Evolutionary conservation across 208 protist genomes (phyloP).

Genomic region (Kentomonas sorsogonicus): DNA sequence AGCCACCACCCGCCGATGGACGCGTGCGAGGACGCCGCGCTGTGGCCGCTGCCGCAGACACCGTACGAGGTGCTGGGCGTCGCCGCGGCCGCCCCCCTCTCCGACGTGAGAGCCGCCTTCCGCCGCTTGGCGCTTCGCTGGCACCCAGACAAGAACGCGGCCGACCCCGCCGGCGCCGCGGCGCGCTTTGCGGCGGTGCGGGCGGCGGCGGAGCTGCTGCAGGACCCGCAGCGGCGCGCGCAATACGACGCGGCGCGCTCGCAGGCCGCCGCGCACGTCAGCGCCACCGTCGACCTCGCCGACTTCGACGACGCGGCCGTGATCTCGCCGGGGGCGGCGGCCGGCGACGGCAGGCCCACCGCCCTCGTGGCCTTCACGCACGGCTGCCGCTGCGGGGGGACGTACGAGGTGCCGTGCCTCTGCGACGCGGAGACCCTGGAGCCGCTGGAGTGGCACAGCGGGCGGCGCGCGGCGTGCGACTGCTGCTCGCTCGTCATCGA

Average conservation of each 20-base stretch:
- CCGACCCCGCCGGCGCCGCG: background rate
- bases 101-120: constrained; percentile 63
- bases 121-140: constrained; percentile 51
- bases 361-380: constrained; percentile 57
- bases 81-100: constrained; percentile 20
- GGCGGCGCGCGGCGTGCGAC: constrained; percentile 57
- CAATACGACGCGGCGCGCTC: constrained; percentile 40
- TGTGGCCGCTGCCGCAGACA: constrained; percentile 30
- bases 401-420: constrained; percentile 58
- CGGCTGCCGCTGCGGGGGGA: constrained; percentile 76
- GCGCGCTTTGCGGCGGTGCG: constrained; percentile 51
- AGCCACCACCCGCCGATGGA: background rate
- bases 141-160: constrained; percentile 60
- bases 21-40: background rate
- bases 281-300: constrained; percentile 45
- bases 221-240: constrained; percentile 48
- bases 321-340: constrained; percentile 2
- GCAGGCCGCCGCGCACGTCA: constrained; percentile 41
- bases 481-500: constrained; percentile 74
- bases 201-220: constrained; percentile 58
- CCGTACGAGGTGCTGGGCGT: constrained; percentile 64
- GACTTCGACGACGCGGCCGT: constrained; percentile 44
- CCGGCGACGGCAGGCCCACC: too few relatives aligned
- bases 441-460: constrained; percentile 2
- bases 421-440: constrained; percentile 71